Conservation (phyloP, 176 grass and related monocot species). For the Guadua angustifolia region DNA sequence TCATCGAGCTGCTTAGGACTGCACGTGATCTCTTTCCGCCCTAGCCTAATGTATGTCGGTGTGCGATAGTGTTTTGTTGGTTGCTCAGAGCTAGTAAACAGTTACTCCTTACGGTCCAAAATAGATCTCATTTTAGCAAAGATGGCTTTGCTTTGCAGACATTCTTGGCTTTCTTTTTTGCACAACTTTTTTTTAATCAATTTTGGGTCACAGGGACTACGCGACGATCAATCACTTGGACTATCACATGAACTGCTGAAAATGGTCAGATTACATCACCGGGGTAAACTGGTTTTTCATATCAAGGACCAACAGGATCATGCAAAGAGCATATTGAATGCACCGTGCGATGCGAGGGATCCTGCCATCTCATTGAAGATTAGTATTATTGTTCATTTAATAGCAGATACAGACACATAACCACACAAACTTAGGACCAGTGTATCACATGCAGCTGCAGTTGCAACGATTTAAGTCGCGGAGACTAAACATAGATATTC, state of each 20-base stretch:
- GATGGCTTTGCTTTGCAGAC: not conserved
- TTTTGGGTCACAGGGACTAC: not conserved
- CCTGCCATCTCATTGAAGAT: conserved; percentile 24
- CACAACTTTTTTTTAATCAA: not conserved
- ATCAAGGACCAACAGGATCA: not conserved
- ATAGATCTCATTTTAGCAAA: not conserved
- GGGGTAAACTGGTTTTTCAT: not conserved
- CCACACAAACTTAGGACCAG: conserved; percentile 37
- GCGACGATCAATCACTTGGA: not conserved
- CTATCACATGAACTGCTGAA: not conserved
- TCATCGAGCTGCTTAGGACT: too few species aligned
- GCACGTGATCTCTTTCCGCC: too few species aligned
- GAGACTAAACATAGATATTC: not conserved
- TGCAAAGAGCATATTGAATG: conserved; percentile 20
- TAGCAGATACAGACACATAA: conserved; percentile 45
- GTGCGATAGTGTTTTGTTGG: not conserved
- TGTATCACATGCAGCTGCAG: conserved; percentile 41
- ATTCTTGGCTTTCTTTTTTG: not conserved
- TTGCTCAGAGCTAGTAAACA: not conserved
- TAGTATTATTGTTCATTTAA: conserved; percentile 39
- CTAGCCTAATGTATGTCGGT: not conserved
- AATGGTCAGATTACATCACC: not conserved
- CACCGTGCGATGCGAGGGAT: not conserved
- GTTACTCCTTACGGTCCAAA: not conserved
- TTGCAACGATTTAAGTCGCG: not conserved